phyloP scores from a whole-genome alignment of 331 rosid genomes.

The Malus hybrid region DNA sequence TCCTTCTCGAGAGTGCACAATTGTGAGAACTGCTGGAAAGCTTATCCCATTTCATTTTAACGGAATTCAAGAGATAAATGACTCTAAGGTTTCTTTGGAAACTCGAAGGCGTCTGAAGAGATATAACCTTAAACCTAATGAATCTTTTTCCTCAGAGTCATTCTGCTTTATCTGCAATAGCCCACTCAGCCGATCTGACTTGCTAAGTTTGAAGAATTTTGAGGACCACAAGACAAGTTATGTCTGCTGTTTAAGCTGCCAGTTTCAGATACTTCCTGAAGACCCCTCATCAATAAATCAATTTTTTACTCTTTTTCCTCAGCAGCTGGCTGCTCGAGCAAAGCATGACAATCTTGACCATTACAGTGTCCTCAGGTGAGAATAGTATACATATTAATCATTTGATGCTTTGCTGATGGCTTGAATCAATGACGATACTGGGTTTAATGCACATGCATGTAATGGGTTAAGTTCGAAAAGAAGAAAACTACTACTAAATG shows the following conservation, averaged over 20 bases:
- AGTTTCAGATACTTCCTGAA: slow-evolving; percentile 81
- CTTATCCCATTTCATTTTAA: slow-evolving; percentile 91
- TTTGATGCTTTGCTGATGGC: too few relatives aligned
- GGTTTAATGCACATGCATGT: too few relatives aligned
- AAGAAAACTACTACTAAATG: too few relatives aligned
- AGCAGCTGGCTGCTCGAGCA: slow-evolving; percentile 39
- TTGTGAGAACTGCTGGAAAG: slow-evolving; percentile 94
- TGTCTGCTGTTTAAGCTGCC: slow-evolving; percentile 77
- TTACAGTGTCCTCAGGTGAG: slow-evolving; percentile 13
- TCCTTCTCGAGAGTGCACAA: slow-evolving; percentile 85
- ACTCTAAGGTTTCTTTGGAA: slow-evolving; percentile 64
- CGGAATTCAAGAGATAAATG: slow-evolving; percentile 63
- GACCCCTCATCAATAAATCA: slow-evolving; percentile 40
- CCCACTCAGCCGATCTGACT: slow-evolving; percentile 70
- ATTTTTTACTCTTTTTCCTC: slow-evolving; percentile 50
- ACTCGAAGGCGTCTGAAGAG: slow-evolving; percentile 81
- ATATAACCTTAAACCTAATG: slow-evolving; percentile 59
- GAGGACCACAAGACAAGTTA: slow-evolving; percentile 18
- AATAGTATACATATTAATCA: too few relatives aligned
- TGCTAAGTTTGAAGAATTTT: slow-evolving; percentile 6
- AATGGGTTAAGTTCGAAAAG: too few relatives aligned
- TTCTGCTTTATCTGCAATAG: slow-evolving; percentile 74
- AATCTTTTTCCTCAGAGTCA: slow-evolving; percentile 68
- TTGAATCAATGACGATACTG: too few relatives aligned
- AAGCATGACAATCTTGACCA: slow-evolving; percentile 31